A percentile compares a stretch with the other conserved stretches of the same genome.
Conservation (phyloP, 129 eudicot species). For the Oenanthe sinensis region DNA sequence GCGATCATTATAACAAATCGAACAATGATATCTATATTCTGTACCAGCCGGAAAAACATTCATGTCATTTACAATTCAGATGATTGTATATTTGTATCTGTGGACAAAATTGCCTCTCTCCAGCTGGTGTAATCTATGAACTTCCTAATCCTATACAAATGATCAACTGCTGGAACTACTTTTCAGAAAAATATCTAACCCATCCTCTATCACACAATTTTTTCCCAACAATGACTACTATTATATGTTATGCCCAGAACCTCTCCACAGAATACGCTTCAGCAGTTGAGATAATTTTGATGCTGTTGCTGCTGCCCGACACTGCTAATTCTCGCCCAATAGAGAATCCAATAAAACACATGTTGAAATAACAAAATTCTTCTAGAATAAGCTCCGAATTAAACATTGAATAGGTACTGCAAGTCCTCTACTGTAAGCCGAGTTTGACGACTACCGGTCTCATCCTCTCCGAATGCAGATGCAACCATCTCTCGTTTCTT, state of each 20-base stretch:
- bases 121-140: neutral
- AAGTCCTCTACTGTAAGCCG: constrained; percentile 92
- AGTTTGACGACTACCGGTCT: constrained; percentile 57
- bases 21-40: neutral
- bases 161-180: neutral
- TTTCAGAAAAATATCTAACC: neutral
- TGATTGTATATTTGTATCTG: constrained; percentile 5
- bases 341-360: neutral
- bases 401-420: constrained; percentile 64
- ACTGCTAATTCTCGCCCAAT: neutral
- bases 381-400: constrained; percentile 17
- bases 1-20: neutral
- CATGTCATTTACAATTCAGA: neutral
- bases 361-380: neutral
- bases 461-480: constrained; percentile 97
- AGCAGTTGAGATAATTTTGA: neutral
- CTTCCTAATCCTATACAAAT: constrained; percentile 4
- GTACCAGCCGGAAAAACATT: neutral
- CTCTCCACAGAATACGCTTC: neutral
- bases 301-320: neutral
- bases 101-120: neutral
- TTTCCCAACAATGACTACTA: neutral
- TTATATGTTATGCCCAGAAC: neutral
- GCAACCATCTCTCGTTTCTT: constrained; percentile 93
- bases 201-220: neutral